phyloP scores from a whole-genome alignment of 371 early-diverging fungal species.

The Entomophthora muscae region DNA sequence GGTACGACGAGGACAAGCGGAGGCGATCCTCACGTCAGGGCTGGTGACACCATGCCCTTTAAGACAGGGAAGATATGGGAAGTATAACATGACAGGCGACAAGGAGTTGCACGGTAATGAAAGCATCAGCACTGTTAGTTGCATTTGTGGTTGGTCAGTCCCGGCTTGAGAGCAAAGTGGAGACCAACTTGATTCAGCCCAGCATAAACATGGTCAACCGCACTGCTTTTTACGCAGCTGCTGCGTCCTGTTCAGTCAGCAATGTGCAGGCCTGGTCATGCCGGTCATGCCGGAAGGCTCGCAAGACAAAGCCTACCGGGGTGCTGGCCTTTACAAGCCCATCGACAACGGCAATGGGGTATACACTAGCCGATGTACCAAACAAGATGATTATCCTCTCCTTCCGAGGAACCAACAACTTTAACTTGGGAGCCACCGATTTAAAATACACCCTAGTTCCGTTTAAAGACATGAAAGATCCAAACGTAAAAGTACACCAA shows the following conservation, averaged over 20 bases:
- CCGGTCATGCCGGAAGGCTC: not conserved
- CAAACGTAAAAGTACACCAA: not conserved
- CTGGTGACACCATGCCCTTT: too few relatives aligned
- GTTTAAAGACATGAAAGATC: not conserved
- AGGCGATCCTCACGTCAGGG: too few relatives aligned
- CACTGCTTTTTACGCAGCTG: not conserved
- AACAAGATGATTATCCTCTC: not conserved
- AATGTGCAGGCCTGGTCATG: not conserved
- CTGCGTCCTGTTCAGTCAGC: not conserved
- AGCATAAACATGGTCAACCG: not conserved
- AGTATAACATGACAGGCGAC: too few relatives aligned
- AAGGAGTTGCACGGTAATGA: too few relatives aligned
- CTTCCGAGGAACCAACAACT: constrained; percentile 1
- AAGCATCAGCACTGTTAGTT: too few relatives aligned
- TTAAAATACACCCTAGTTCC: not conserved
- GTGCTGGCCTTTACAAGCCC: not conserved
- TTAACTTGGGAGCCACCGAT: not conserved
- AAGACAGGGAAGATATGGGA: too few relatives aligned
- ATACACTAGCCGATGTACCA: not conserved
- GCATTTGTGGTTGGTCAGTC: too few relatives aligned
- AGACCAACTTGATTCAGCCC: not conserved
- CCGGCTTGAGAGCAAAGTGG: too few relatives aligned
- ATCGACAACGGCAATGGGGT: not conserved
- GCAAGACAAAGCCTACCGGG: not conserved
- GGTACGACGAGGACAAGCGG: too few relatives aligned